phyloP scores from a whole-genome alignment of 148 eudicot genomes.

The Spergularia marina region DNA sequence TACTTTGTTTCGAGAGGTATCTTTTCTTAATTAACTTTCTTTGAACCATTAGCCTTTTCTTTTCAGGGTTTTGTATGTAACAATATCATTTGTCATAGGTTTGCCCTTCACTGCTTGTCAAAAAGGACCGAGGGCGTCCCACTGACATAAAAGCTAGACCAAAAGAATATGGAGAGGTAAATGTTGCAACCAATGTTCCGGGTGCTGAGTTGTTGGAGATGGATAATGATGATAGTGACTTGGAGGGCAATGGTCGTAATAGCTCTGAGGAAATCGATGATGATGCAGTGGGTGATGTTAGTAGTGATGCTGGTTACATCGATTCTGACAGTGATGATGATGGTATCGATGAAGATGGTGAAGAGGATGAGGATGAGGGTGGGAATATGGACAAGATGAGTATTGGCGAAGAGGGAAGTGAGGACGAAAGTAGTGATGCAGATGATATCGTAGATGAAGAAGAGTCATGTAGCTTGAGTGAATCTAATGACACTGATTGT shows the following conservation, averaged over 20 bases:
- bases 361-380: conserved; percentile 26
- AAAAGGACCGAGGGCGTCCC: conserved; percentile 95
- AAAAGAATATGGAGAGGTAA: conserved; percentile 87
- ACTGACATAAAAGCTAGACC: conserved; percentile 70
- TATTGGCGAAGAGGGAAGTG: conserved; percentile 25
- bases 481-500: conserved; percentile 23
- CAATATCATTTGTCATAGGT: conserved; percentile 40
- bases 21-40: conserved; percentile 3
- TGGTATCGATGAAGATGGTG: conserved; percentile 29
- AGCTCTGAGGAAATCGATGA: conserved; percentile 26
- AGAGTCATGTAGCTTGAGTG: conserved; percentile 33
- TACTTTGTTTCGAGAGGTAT: conserved; percentile 92
- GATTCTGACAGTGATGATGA: conserved; percentile 30
- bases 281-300: conserved; percentile 23
- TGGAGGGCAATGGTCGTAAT: conserved; percentile 28
- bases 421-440: conserved; percentile 19
- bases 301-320: conserved; percentile 25
- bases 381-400: conserved; percentile 14
- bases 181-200: conserved; percentile 63
- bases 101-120: conserved; percentile 84
- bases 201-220: conserved; percentile 66
- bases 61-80: conserved; percentile 11
- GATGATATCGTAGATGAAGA: conserved; percentile 32
- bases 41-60: background rate
- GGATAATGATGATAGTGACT: conserved; percentile 33